phyloP scores from a whole-genome alignment of 2,329 filamentous ascomycete species.

The Zymoseptoria pseudotritici region DNA sequence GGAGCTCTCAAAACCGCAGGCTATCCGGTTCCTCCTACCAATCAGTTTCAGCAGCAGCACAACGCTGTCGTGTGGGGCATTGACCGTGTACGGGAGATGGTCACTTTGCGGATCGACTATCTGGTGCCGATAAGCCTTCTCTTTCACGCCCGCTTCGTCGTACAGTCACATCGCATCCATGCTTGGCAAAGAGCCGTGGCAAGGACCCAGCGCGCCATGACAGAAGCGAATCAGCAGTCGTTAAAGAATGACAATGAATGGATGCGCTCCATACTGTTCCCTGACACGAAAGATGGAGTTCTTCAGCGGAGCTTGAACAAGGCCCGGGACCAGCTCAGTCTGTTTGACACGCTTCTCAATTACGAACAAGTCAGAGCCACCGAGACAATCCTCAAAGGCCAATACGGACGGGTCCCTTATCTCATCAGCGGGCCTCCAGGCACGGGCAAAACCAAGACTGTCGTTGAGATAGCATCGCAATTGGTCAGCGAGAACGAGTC shows the following conservation, averaged over 20 bases:
- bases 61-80: conserved; percentile 19
- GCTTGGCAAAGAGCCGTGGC: conserved; percentile 9
- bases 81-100: conserved; percentile 16
- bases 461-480: conserved; percentile 39
- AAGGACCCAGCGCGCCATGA: background rate
- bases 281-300: conserved; percentile 30
- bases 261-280: conserved; percentile 39
- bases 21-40: conserved; percentile 1
- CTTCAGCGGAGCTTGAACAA: conserved; percentile 34
- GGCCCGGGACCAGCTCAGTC: conserved; percentile 27
- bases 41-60: conserved; percentile 8
- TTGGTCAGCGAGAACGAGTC: conserved; percentile 5
- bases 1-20: background rate
- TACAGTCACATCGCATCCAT: conserved; percentile 11
- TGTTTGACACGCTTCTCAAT: conserved; percentile 38
- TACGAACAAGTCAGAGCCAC: conserved; percentile 44
- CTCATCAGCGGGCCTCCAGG: conserved; percentile 45
- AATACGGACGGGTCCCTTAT: conserved; percentile 41
- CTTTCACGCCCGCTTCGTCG: conserved; percentile 18
- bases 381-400: conserved; percentile 32
- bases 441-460: conserved; percentile 47
- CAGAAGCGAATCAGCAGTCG: conserved; percentile 1
- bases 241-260: conserved; percentile 15
- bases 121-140: conserved; percentile 8
- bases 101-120: conserved; percentile 14